Evolutionary conservation across 192 early-diverging fungal species (phyloP), one percentile per base, ranked within the genome.

Genomic region (Helicostylum pulchrum): DNA sequence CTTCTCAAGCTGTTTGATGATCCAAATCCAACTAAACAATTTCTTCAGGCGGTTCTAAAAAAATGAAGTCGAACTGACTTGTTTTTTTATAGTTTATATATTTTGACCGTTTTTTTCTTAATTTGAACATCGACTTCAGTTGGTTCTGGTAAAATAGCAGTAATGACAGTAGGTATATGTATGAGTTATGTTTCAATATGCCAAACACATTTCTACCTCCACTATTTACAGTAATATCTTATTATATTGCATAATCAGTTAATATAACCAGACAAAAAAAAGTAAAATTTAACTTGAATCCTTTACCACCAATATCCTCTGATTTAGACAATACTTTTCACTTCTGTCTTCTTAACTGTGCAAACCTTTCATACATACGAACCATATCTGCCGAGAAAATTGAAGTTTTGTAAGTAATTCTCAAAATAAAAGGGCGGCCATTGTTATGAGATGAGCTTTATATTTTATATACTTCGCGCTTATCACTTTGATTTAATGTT

Each of bases 151-250:
- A 93, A 71, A 31, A 93, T 88, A 7, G 90, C 91, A 1, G 91
- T 88, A 0, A 87, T 93, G 20, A 87, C 75, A 0, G 91, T 93
- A n/a, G 83, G 85, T 0, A 90, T 93, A 66, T 93, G 91, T 4
- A 88, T 80, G 90, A 87, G 76, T 93, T 90, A 66, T 86, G 90
- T 78, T 86, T 89, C 52, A 93, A 71, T 32, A 77, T 67, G 34
- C 89, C 86, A 72, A 93, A 91, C 49, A 90, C 91, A 49, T 80
- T 80, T 36, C 75, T 72, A 30, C 91, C 91, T 2, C 85, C 73
- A 30, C 91, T 81, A 53, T 83, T 80, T 26, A 84, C 80, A 4
- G 85, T 80, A 2, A 78, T 83, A 58, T 88, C 91, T 74, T 88
- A 59, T 8, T n/a, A n/a, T n/a, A 5, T 36, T 36, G 3, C 7